Evolutionary conservation across 2,329 filamentous ascomycete genomes (phyloP), one percentile per base, ranked within the genome.

Genomic region (Allantophomopsis cytisporea): DNA sequence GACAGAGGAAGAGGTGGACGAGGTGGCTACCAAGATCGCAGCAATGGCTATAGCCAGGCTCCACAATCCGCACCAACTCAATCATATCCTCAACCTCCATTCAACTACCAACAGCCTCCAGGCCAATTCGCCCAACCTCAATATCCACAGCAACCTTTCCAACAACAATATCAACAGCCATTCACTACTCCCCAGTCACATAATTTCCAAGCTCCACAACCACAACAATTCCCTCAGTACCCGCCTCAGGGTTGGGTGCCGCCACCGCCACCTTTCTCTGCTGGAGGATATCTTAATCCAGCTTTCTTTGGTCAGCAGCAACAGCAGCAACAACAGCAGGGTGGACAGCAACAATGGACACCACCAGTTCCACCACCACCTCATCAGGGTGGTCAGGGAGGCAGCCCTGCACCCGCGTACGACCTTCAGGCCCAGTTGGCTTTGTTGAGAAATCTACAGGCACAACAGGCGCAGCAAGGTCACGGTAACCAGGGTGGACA

Each of bases 261-360:
- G 13, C 62, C 60, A 23, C 62, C 65, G 15, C 63, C 64, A 12
- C 31, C 31, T 8, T 46, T 47, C 35, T 45, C 60, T 32, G 52
- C 62, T 13, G 60, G 65, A 44, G 60, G 67, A 8, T 71, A 71
- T 47, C 65, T 76, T 43, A 77, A 76, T 46, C 74, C 74, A 3
- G 65, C 69, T 2, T 69, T 79, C 51, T 63, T 78, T 42, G 65
- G 68, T 32, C 65, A 66, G 41, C 58, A 63, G 33, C 60, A 62
- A 39, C 39, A 41, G 13, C 39, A 41, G 11, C 39, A 35, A 15
- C 10, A 15, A 1, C 13, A 14, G 21, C 12, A 23, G 12, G 21
- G n/a, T 1, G 21, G 17, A 4, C 39, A 35, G n/a, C 36, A 28
- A 18, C 35, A 37, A 34, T 28, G 23, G 23, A 10, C 23, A 28